Evolutionary conservation across 495 filamentous ascomycete species (phyloP).

Genomic region (Symbiotaphrina buchneri): DNA sequence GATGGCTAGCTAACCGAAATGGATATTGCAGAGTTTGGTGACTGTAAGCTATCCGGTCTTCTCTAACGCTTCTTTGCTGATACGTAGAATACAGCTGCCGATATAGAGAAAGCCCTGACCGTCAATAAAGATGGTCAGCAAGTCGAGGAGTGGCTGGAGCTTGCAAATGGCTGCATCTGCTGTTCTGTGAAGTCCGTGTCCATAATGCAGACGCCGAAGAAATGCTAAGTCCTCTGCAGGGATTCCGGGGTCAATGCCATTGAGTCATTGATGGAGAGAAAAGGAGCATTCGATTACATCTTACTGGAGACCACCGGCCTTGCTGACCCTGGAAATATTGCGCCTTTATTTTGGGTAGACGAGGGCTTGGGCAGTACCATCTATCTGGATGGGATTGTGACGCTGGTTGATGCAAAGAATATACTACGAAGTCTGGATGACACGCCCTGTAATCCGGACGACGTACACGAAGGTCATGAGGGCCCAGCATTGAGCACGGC

Average conservation of each 20-base stretch:
- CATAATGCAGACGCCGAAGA: no score
- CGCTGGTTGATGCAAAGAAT: conserved; percentile 88
- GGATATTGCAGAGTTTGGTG: conserved; percentile 57
- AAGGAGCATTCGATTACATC: conserved; percentile 92
- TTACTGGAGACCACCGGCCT: conserved; percentile 91
- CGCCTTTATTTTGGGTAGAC: conserved; percentile 93
- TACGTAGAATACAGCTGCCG: conserved; percentile 32
- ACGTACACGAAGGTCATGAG: conserved; percentile 24
- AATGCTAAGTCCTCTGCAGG: no score
- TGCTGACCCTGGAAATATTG: conserved; percentile 88
- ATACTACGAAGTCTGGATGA: conserved; percentile 64
- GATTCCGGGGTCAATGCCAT: conserved; percentile 70
- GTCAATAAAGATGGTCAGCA: conserved; percentile 67
- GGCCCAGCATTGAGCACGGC: conserved; percentile 65
- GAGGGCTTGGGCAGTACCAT: conserved; percentile 84
- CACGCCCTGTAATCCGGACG: conserved; percentile 13
- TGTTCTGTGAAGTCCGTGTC: conserved; percentile 73
- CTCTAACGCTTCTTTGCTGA: neutral
- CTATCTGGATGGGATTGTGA: conserved; percentile 92
- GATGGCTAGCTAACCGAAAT: conserved; percentile 5
- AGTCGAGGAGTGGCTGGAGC: conserved; percentile 85
- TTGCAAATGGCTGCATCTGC: conserved; percentile 94
- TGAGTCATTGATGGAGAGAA: conserved; percentile 86
- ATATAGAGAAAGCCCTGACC: conserved; percentile 86
- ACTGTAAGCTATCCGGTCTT: conserved; percentile 35